These are phyloP conservation scores for Leccinum variicolor DNA, from an alignment of 768 basidiomycete species.

Conservation along the genomic window DNA sequence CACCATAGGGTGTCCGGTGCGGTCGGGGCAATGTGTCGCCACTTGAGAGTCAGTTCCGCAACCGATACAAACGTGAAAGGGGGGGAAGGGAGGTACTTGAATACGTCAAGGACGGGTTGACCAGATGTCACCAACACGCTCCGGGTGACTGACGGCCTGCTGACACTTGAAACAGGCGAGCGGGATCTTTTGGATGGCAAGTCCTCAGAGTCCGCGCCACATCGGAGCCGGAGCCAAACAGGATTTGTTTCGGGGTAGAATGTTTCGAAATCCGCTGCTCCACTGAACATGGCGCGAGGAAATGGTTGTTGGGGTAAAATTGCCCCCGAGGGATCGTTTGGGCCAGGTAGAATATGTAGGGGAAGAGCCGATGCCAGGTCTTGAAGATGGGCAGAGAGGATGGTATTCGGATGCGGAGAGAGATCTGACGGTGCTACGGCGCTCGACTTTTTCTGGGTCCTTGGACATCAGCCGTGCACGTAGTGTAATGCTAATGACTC, in stretches of 20 bases:
- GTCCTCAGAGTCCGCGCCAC: constrained; percentile 36
- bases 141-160: constrained; percentile 33
- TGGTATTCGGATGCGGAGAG: constrained; percentile 70
- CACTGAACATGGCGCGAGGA: constrained; percentile 87
- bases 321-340: constrained; percentile 80
- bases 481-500: constrained; percentile 23
- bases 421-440: constrained; percentile 54
- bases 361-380: constrained; percentile 80
- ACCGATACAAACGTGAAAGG: constrained; percentile 71
- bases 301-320: constrained; percentile 94
- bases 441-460: constrained; percentile 58
- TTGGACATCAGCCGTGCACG: constrained; percentile 11
- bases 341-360: constrained; percentile 85
- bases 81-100: constrained; percentile 80
- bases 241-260: constrained; percentile 89
- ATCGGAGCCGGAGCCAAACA: constrained; percentile 68
- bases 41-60: constrained; percentile 75
- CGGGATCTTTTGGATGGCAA: constrained; percentile 1
- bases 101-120: constrained; percentile 93
- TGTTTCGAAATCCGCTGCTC: constrained; percentile 48
- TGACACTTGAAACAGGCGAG: constrained; percentile 1
- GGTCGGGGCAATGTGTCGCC: constrained; percentile 98
- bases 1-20: constrained; percentile 99
- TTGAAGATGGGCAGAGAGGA: constrained; percentile 63
- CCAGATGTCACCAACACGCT: constrained; percentile 85